Base-by-base conservation (phyloP, 2,329 filamentous ascomycete species). In the Sclerotinia nivalis region DNA sequence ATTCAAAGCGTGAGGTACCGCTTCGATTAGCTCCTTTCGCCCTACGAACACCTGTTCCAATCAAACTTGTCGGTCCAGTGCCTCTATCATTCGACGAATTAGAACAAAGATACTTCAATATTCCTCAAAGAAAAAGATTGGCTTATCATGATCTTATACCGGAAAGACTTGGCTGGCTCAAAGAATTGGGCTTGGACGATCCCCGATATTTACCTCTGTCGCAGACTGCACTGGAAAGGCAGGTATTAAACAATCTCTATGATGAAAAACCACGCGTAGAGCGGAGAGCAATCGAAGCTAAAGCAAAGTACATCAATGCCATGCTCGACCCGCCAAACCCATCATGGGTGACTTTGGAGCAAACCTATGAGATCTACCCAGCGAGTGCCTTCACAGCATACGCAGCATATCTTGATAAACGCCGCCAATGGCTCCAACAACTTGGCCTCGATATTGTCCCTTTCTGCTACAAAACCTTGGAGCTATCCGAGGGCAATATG, bases 221-320 rank as follows among this genome's bases (percentile, higher is more conserved):
- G 5, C 31, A 52, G 31, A 64, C 22, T 40, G 5, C 47, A 20
- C 15, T 49, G 22, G 60, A 52, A 40, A 9, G 25, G 2, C 22
- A 64, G 15, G 60, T 4, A 64, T 52, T 64, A 7, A 28, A 64
- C 22, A n/a, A 62, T 37, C 31, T 62, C 45, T 37, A 62, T 37
- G 45, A 50, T 25, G 13, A 50, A 10, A 66, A 43, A 31, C 13
- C 62, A 22, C 34, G n/a, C 4, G 34, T 55, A 12, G 62, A 66
- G 34, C 49, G 62, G 40, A 66, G 62, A 66, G 62, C 49, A 1
- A 66, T 66, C 4, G 31, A 66, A 43, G 62, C 62, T 20, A 66
- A 43, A 7, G 62, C 62, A 43, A 52, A 15, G 15, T 66, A 40
- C 54, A 28, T 66, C 6, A 52, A 40, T 52, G 62, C 37, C 8